Conservation (phyloP, 768 basidiomycete genomes). For the Strobilomyces echinocephalus region DNA sequence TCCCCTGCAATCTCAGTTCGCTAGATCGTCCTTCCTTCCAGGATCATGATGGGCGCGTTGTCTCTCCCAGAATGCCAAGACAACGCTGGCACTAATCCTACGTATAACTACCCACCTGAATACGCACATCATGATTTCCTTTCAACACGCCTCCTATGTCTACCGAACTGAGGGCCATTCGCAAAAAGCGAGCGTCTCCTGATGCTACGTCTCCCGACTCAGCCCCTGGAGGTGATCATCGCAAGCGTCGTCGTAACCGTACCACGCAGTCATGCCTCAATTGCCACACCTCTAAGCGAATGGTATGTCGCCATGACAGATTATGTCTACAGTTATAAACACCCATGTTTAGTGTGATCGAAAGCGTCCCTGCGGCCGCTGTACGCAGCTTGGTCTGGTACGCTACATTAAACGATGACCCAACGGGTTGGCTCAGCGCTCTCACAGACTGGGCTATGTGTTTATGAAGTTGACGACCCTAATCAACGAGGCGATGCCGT, state of each 20-base stretch:
- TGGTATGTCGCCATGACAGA: conserved; percentile 39
- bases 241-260: conserved; percentile 62
- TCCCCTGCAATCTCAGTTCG: conserved; percentile 7
- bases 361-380: conserved; percentile 45
- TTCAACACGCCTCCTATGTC: conserved; percentile 22
- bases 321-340: background rate
- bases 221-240: conserved; percentile 47
- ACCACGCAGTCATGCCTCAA: conserved; percentile 72
- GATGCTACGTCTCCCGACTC: conserved; percentile 24
- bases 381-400: conserved; percentile 38
- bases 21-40: conserved; percentile 13
- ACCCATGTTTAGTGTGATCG: conserved; percentile 37
- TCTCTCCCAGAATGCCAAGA: conserved; percentile 20
- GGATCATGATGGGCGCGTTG: conserved; percentile 4
- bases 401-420: conserved; percentile 25
- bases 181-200: conserved; percentile 30
- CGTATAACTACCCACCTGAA: conserved; percentile 23
- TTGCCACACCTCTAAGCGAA: conserved; percentile 69
- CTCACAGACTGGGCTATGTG: conserved; percentile 68
- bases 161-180: conserved; percentile 20
- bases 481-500: conserved; percentile 46
- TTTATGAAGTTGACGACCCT: conserved; percentile 80
- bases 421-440: conserved; percentile 13
- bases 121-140: background rate
- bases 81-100: conserved; percentile 13